phyloP scores from a whole-genome alignment of 257 asterid species.

The Forsythia suspensa region DNA sequence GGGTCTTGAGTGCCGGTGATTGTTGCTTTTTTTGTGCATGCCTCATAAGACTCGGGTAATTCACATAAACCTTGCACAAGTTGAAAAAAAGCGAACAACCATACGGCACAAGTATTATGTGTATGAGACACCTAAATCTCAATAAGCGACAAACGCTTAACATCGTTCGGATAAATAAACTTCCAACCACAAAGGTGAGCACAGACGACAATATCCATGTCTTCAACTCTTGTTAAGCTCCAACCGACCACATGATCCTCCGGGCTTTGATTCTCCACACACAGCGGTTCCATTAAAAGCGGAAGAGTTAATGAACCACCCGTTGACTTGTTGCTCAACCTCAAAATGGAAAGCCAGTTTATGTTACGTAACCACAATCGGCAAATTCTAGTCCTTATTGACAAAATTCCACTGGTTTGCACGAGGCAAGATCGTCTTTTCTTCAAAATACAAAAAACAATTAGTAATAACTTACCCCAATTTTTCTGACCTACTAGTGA shows the following conservation, averaged over 20 bases:
- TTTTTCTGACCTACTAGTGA: neutral
- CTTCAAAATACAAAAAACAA: conserved; percentile 41
- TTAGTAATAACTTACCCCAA: conserved; percentile 19
- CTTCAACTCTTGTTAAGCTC: conserved; percentile 92
- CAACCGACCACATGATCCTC: conserved; percentile 90
- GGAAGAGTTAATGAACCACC: conserved; percentile 89
- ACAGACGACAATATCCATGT: conserved; percentile 98
- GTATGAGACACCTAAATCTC: conserved; percentile 8
- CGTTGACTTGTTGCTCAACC: conserved; percentile 96
- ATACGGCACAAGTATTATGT: neutral
- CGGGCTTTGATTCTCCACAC: conserved; percentile 92
- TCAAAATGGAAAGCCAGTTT: conserved; percentile 85
- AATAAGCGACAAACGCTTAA: conserved; percentile 53
- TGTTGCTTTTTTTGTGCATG: conserved; percentile 94
- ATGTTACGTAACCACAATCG: conserved; percentile 80
- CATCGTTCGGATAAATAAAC: conserved; percentile 77
- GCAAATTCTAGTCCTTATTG: conserved; percentile 88
- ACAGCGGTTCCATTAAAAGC: conserved; percentile 86
- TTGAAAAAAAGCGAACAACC: conserved; percentile 15
- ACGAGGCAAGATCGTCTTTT: conserved; percentile 82
- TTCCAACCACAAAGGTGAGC: conserved; percentile 95
- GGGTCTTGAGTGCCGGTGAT: conserved; percentile 94
- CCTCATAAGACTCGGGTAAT: conserved; percentile 90
- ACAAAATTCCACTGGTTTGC: conserved; percentile 90
- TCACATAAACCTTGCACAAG: conserved; percentile 86